Evolutionary conservation across 2,329 filamentous ascomycete species (phyloP).

Genomic region (Pestalotiopsis sp.): DNA sequence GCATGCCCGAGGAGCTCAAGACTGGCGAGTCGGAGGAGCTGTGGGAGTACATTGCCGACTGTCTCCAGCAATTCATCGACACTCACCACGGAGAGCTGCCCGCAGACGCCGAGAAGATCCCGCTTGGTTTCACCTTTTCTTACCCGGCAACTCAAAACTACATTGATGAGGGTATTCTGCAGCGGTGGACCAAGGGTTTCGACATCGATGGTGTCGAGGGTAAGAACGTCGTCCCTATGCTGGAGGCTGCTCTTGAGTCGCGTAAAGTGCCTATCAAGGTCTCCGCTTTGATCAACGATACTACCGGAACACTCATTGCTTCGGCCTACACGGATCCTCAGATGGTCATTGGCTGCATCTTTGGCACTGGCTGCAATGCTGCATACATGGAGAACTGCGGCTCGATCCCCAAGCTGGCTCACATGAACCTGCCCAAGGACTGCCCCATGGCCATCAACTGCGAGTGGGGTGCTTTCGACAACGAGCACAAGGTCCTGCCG

Average conservation of each 20-base stretch:
- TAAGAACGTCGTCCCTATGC: constrained; percentile 84
- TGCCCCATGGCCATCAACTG: constrained; percentile 95
- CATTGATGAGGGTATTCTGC: constrained; percentile 88
- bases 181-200: constrained; percentile 97
- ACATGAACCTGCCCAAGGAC: constrained; percentile 84
- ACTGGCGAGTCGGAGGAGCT: constrained; percentile 81
- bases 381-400: constrained; percentile 96
- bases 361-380: constrained; percentile 96
- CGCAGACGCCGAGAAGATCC: constrained; percentile 60
- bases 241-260: constrained; percentile 76
- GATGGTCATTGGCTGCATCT: constrained; percentile 97
- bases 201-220: constrained; percentile 93
- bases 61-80: constrained; percentile 86
- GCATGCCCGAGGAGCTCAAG: constrained; percentile 91
- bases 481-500: constrained; percentile 86
- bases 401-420: constrained; percentile 88
- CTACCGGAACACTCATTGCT: constrained; percentile 93
- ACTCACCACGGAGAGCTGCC: constrained; percentile 73
- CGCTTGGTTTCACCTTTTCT: constrained; percentile 93
- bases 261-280: constrained; percentile 87
- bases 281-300: constrained; percentile 94
- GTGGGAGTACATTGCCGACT: constrained; percentile 95
- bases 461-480: constrained; percentile 97
- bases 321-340: constrained; percentile 93
- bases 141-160: constrained; percentile 93